A percentile compares a stretch with the other conserved stretches of the same genome.
phyloP scores from a whole-genome alignment of 225 moss, liverwort and hornwort species.

The Antitrichia curtipendula region DNA sequence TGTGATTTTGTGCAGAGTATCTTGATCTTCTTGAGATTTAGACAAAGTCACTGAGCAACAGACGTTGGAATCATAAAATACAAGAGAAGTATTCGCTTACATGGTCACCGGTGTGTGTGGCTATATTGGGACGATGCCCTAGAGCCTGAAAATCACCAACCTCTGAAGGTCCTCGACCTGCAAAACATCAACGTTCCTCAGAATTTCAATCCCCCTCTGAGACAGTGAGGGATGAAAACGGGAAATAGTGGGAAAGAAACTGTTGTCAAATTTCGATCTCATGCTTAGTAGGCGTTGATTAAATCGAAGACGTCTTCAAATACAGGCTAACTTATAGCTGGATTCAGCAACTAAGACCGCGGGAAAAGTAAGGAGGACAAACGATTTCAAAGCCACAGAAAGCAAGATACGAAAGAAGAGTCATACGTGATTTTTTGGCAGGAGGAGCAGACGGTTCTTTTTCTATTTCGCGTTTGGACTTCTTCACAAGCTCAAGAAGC shows the following conservation, averaged over 20 bases:
- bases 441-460: conserved; percentile 53
- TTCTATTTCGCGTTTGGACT: conserved; percentile 73
- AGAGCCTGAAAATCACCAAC: conserved; percentile 61
- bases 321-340: not conserved
- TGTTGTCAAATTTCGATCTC: not conserved
- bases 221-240: not conserved
- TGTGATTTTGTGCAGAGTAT: not conserved
- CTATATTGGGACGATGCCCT: conserved; percentile 43
- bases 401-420: not conserved
- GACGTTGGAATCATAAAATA: not conserved
- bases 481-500: conserved; percentile 87
- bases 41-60: not conserved
- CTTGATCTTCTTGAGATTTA: not conserved
- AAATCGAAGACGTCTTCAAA: not conserved
- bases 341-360: not conserved
- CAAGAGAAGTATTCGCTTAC: conserved; percentile 18
- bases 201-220: not conserved
- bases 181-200: not conserved
- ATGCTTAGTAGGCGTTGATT: not conserved
- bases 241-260: not conserved
- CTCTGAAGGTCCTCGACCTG: conserved; percentile 61
- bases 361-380: not conserved
- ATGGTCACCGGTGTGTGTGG: conserved; percentile 41
- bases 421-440: conserved; percentile 58
- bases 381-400: not conserved